Evolutionary conservation across 2,329 filamentous ascomycete genomes (phyloP), one percentile per base, ranked within the genome.

Genomic region (Graphilbum sp.): DNA sequence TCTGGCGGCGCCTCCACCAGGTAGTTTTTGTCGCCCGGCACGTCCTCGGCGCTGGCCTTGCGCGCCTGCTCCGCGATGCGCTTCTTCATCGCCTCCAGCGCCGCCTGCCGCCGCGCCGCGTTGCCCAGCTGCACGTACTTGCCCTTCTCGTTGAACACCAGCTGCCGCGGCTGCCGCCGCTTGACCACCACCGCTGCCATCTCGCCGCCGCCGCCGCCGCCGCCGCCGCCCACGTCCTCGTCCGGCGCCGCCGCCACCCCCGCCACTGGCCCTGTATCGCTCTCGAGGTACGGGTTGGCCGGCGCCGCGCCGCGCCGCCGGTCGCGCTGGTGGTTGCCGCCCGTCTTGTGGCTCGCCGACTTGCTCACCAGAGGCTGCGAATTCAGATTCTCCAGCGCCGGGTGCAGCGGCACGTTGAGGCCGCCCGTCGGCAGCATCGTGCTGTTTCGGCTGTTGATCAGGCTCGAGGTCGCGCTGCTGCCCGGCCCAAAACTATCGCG

Each of bases 121-220:
- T 84, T 88, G 8, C 83, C 90, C 59, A 96, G 88, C 46, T 86
- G 79, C 43, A 96, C 94, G 52, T 94, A 96, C 67, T 96, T 96
- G 38, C 90, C 90, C 56, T 93, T 92, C 49, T 87, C 78, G 50
- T 95, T 94, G 64, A 98, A 96, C 12, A 85, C 63, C 16, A 98
- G 67, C 46, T 83, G 76, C 42, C 83, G 76, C 11, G 84, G 72
- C 45, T 81, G 69, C 36, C 86, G 71, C 29, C 69, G 64, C 49
- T 79, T 82, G 24, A 64, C 45, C 60, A 45, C 39, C 52, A 38
- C 63, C 61, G 47, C 43, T 52, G 37, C 63, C 61, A 46, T 67
- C 66, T 79, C 74, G 5, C 67, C 61, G 20, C 25, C 11, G 27
- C 32, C 8, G 39, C 39, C n/a, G 39, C 32, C 2, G 34, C 30